These are phyloP conservation scores for Actinomortierella wolfii DNA, from an alignment of 371 early-diverging fungal species.

Conservation along the genomic window DNA sequence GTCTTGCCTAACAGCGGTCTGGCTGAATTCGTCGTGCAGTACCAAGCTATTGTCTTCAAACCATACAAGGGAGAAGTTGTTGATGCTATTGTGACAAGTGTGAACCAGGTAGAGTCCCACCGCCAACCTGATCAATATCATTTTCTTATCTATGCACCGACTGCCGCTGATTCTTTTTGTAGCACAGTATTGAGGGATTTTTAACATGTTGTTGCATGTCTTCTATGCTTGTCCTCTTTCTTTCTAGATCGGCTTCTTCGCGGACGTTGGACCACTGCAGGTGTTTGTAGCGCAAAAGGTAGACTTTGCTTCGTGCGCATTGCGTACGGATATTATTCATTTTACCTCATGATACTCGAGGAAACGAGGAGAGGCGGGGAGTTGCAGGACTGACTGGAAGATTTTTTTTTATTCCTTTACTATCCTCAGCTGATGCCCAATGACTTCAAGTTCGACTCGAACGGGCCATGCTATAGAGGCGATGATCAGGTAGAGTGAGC, in stretches of 20 bases:
- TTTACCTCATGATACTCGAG: neutral
- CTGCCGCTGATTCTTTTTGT: neutral
- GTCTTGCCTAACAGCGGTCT: conserved; percentile 86
- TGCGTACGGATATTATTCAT: too few species aligned
- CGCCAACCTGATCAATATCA: neutral
- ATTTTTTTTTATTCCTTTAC: conserved; percentile 2
- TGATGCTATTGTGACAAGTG: conserved; percentile 94
- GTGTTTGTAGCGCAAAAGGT: conserved; percentile 96
- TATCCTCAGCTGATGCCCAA: conserved; percentile 79
- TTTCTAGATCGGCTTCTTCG: conserved; percentile 94
- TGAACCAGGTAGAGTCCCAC: conserved; percentile 77
- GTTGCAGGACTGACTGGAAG: neutral
- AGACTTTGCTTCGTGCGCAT: conserved; percentile 32
- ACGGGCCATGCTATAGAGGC: conserved; percentile 83
- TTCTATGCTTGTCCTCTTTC: neutral
- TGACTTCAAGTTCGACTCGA: conserved; percentile 89
- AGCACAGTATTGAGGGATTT: neutral
- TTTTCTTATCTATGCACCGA: conserved; percentile 17
- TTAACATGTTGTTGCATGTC: neutral
- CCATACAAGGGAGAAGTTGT: conserved; percentile 98
- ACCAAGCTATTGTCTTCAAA: conserved; percentile 97
- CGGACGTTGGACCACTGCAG: conserved; percentile 95
- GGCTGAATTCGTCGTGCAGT: conserved; percentile 93
- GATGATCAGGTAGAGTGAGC: conserved; percentile 78
- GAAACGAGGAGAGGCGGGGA: neutral